A percentile compares a stretch with the other conserved stretches of the same genome.
Evolutionary conservation across 2,329 filamentous ascomycete genomes (phyloP).

Genomic region (Hortaea sp.): DNA sequence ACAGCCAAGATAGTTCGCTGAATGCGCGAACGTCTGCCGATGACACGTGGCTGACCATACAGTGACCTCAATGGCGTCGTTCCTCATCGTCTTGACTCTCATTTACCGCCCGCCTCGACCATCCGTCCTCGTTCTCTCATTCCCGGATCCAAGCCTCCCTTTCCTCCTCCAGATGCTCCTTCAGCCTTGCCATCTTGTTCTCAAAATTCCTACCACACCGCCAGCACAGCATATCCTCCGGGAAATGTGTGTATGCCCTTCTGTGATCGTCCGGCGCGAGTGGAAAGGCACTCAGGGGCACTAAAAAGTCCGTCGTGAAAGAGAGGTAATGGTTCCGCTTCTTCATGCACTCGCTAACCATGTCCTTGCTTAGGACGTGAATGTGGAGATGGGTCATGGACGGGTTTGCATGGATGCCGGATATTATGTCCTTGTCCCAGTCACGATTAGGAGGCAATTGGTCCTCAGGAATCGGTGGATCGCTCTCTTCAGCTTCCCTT

Average conservation of each 20-base stretch:
- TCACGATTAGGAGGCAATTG: slow-evolving; percentile 62
- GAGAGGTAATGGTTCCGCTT: slow-evolving; percentile 87
- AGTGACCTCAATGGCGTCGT: too few relatives aligned
- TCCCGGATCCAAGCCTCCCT: slow-evolving; percentile 64
- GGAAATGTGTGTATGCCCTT: slow-evolving; percentile 48
- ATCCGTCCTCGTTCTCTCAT: slow-evolving; percentile 25
- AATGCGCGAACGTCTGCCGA: neutral
- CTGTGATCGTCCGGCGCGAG: slow-evolving; percentile 55
- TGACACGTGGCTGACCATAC: too few relatives aligned
- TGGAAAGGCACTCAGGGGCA: slow-evolving; percentile 71
- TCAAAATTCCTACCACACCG: slow-evolving; percentile 65
- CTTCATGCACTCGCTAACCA: slow-evolving; percentile 60
- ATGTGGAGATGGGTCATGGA: slow-evolving; percentile 90
- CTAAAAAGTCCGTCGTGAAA: slow-evolving; percentile 77
- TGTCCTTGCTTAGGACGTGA: slow-evolving; percentile 75
- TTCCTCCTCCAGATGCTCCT: slow-evolving; percentile 65
- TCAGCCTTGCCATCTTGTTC: slow-evolving; percentile 63
- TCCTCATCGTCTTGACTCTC: too few relatives aligned
- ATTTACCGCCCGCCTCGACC: too few relatives aligned
- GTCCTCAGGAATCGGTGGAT: slow-evolving; percentile 17
- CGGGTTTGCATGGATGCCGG: slow-evolving; percentile 77
- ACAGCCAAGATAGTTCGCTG: neutral
- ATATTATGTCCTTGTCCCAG: slow-evolving; percentile 63
- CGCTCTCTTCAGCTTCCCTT: slow-evolving; percentile 50
- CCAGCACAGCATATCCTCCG: slow-evolving; percentile 68